These are phyloP conservation scores for Aspergillus campestris DNA, from an alignment of 495 filamentous ascomycete species.

Conservation along the genomic window DNA sequence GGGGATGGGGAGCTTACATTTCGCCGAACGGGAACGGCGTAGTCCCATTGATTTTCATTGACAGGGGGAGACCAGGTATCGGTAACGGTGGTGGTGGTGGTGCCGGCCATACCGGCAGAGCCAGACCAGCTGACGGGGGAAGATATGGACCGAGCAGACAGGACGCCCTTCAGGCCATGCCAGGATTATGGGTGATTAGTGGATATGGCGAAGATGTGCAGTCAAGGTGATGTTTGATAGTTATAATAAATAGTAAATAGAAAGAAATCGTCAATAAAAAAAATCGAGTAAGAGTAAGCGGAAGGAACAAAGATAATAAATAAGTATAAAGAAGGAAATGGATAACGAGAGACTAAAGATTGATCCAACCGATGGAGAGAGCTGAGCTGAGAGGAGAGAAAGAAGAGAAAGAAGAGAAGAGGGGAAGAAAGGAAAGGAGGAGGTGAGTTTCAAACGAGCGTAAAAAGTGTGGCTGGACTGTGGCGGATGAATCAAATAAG, in stretches of 20 bases:
- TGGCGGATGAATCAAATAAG: constrained; percentile 2
- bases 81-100: constrained; percentile 29
- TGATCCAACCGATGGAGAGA: no score
- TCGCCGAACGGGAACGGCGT: constrained; percentile 33
- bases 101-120: constrained; percentile 38
- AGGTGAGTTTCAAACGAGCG: constrained; percentile 1
- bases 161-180: constrained; percentile 29
- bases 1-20: constrained; percentile 25
- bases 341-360: no score
- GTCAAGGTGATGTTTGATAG: no score
- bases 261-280: no score
- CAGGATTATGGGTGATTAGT: no score
- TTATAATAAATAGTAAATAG: no score
- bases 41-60: constrained; percentile 36
- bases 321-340: no score
- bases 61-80: constrained; percentile 33
- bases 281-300: no score
- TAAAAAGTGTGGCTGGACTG: constrained; percentile 5
- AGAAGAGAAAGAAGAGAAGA: constrained; percentile 1
- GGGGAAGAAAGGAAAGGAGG: not conserved
- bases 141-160: no score
- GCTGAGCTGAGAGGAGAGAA: not conserved
- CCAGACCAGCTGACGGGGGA: constrained; percentile 43
- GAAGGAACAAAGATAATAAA: constrained; percentile 1
- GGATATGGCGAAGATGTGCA: no score